Evolutionary conservation across 1,139 yeast genomes (phyloP).

Genomic region (Saccharomyces uvarum): DNA sequence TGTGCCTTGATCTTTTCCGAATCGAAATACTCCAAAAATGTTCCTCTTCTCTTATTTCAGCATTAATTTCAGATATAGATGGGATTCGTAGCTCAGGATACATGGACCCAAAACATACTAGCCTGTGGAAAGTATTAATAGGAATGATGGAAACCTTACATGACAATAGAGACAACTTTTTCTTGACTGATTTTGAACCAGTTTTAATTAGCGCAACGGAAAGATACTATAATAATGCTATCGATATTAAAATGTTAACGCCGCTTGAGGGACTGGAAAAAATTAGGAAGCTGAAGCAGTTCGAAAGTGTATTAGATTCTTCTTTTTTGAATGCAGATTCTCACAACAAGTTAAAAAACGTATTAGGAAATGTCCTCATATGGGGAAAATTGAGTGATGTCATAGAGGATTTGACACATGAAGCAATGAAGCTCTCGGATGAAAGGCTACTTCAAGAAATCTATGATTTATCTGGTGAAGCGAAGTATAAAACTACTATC

Average conservation of each 20-base stretch:
- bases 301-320: constrained; percentile 44
- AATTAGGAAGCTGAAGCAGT: constrained; percentile 42
- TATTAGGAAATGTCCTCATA: constrained; percentile 22
- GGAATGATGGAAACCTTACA: constrained; percentile 62
- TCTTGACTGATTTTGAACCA: constrained; percentile 61
- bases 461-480: constrained; percentile 16
- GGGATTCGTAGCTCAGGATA: constrained; percentile 12
- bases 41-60: constrained; percentile 9
- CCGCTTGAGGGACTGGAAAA: constrained; percentile 43
- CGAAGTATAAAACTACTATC: constrained; percentile 14
- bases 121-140: constrained; percentile 34
- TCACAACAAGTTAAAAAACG: constrained; percentile 14
- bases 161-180: constrained; percentile 42
- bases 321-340: constrained; percentile 22
- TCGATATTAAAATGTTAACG: constrained; percentile 41
- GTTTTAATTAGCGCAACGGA: constrained; percentile 48
- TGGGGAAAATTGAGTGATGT: constrained; percentile 16
- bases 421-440: constrained; percentile 11
- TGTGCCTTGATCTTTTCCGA: constrained; percentile 58
- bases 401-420: constrained; percentile 10
- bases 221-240: constrained; percentile 44
- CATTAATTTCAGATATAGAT: constrained; percentile 18
- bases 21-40: constrained; percentile 36
- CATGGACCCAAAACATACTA: constrained; percentile 18
- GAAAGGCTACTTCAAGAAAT: constrained; percentile 13